A percentile compares a stretch with the other conserved stretches of the same genome.
Evolutionary conservation across 2,329 filamentous ascomycete genomes (phyloP).

Genomic region (Sphaerulina vaccinii): DNA sequence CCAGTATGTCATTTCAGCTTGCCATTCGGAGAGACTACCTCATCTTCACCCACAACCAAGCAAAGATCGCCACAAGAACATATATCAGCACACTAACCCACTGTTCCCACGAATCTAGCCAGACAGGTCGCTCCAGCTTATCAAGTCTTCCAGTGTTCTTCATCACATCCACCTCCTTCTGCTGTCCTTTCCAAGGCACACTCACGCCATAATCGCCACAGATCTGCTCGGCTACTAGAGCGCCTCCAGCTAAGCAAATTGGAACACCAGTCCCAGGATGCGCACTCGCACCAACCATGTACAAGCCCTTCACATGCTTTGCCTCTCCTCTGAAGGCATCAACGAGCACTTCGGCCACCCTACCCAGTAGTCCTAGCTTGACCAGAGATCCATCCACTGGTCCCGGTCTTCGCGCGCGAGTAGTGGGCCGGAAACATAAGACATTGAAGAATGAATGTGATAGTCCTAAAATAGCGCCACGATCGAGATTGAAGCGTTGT

Average conservation of each 20-base stretch:
- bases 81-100: slow-evolving; percentile 25
- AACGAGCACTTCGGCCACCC: slow-evolving; percentile 28
- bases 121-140: slow-evolving; percentile 28
- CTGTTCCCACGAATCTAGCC: slow-evolving; percentile 30
- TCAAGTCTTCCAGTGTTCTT: slow-evolving; percentile 31
- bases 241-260: slow-evolving; percentile 68
- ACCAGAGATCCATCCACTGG: slow-evolving; percentile 36
- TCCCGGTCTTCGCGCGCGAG: slow-evolving; percentile 54
- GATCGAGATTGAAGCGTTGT: slow-evolving; percentile 68
- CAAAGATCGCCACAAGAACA: slow-evolving; percentile 4
- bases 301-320: slow-evolving; percentile 51
- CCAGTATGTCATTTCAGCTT: too few species aligned
- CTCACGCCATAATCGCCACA: slow-evolving; percentile 41
- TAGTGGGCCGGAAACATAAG: slow-evolving; percentile 63
- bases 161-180: not conserved
- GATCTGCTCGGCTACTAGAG: slow-evolving; percentile 59
- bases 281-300: slow-evolving; percentile 73
- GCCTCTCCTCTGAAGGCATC: slow-evolving; percentile 27
- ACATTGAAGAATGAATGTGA: slow-evolving; percentile 74
- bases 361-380: slow-evolving; percentile 28
- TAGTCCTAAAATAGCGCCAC: slow-evolving; percentile 70
- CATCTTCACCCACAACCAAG: not conserved
- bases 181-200: slow-evolving; percentile 42
- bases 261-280: slow-evolving; percentile 76
- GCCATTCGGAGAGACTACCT: too few species aligned